Base-by-base conservation (phyloP, 305 asterid species). In the Solanum aculeatissimum region DNA sequence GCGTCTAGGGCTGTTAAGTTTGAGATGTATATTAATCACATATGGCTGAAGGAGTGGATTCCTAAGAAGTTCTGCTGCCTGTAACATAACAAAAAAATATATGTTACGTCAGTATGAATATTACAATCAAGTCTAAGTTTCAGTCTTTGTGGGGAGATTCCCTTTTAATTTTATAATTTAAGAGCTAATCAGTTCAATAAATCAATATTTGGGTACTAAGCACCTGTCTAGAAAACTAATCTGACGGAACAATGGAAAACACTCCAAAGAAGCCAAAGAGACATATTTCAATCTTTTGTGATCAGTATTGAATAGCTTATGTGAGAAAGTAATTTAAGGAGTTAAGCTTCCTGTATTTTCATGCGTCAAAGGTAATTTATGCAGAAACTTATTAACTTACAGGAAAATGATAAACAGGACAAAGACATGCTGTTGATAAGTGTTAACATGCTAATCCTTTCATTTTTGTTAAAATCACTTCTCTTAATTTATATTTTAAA, bases 31-130 rank as follows among this genome's bases (percentile, higher is more conserved):
- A 87, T 93, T 86, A 62, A 95, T 93, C 89, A 95, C 97, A 89
- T 93, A 90, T 7, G 93, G 95, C 85, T 93, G 98, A 86, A 96
- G 98, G 86, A 91, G 93, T 10, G 93, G 97, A 80, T 95, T 93
- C 91, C 93, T 90, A 86, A 96, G 99, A 90, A 96, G 97, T 83
- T 95, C 99, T 55, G 95, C 92, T 90, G 99, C 98, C 99, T 96
- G 96, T 84, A 87, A 86, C 54, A 81, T 43, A 62, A 74, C 49
- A 32, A 68, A 87, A 35, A 21, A 5, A 74, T 35, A 16, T 13
- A 3, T 25, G 11, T 45, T 16, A 79, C n/a, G n/a, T 19, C 29
- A 27, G 32, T 53, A 18, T 53, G 47, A 78, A 78, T 29, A 77
- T 7, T 53, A 53, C 40, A 77, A 77, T 51, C 40, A 77, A 51